These are phyloP conservation scores for Alnus glutinosa DNA, from an alignment of 306 rosid species.

Conservation along the genomic window DNA sequence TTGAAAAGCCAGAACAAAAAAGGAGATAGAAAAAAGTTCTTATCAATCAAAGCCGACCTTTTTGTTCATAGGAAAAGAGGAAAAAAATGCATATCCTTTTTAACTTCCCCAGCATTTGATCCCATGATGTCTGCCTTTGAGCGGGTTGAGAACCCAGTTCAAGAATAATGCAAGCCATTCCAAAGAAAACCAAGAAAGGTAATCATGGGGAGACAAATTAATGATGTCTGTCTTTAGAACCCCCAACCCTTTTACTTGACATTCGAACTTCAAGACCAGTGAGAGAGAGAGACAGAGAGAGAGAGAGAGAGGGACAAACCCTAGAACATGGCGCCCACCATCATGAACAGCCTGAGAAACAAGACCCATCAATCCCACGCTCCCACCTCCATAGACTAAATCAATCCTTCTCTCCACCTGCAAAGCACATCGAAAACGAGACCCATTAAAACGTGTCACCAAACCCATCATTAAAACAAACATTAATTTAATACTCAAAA, in stretches of 20 bases:
- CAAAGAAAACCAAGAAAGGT: slow-evolving; percentile 8
- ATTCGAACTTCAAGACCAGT: not conserved
- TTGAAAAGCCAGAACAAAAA: no score
- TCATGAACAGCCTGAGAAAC: slow-evolving; percentile 99
- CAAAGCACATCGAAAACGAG: slow-evolving; percentile 42
- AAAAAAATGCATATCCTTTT: slow-evolving; percentile 15
- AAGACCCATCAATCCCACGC: slow-evolving; percentile 99
- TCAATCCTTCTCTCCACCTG: slow-evolving; percentile 97
- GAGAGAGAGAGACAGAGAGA: slow-evolving; percentile 16
- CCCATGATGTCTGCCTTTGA: slow-evolving; percentile 37
- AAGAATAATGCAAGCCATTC: no score
- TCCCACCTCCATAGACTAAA: slow-evolving; percentile 99
- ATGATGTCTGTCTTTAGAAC: slow-evolving; percentile 29
- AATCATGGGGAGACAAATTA: not conserved
- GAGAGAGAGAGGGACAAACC: slow-evolving; percentile 57
- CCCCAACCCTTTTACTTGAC: not conserved
- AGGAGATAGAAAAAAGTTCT: no score
- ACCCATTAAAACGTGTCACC: slow-evolving; percentile 55
- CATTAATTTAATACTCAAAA: not conserved
- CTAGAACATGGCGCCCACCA: slow-evolving; percentile 99
- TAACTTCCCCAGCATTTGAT: slow-evolving; percentile 35
- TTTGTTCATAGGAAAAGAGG: not conserved
- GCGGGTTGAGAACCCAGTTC: slow-evolving; percentile 11
- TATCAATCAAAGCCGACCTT: not conserved
- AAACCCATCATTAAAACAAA: slow-evolving; percentile 29